Percentiles rank a stretch among this genome's conserved stretches.
Evolutionary conservation across 202 grass and related monocot species (phyloP).

Genomic region (Elaeis oleifera): DNA sequence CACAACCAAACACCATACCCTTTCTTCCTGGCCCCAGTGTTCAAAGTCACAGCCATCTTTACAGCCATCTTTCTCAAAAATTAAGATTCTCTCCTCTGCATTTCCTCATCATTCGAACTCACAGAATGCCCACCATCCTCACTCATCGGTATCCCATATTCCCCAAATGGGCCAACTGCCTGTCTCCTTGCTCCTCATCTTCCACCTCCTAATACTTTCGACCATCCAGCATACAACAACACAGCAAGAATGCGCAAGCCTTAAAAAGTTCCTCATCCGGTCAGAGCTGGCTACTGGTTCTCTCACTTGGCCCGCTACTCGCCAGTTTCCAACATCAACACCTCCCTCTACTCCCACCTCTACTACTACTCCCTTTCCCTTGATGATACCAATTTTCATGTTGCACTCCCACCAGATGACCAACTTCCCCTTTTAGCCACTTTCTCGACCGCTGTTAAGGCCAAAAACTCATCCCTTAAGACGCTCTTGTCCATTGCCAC

Average conservation of each 20-base stretch:
- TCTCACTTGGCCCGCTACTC: conserved; percentile 23
- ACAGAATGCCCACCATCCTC: too few relatives aligned
- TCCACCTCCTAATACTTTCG: conserved; percentile 1
- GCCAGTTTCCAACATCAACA: conserved; percentile 30
- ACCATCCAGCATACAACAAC: background rate
- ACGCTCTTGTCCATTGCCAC: conserved; percentile 54
- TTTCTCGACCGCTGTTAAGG: conserved; percentile 50
- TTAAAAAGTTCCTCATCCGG: background rate
- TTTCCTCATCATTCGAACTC: too few relatives aligned
- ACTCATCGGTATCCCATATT: too few relatives aligned
- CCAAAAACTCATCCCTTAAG: conserved; percentile 39
- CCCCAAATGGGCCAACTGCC: too few relatives aligned
- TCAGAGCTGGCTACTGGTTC: conserved; percentile 52
- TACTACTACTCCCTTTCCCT: conserved; percentile 41
- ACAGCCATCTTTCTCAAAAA: too few relatives aligned
- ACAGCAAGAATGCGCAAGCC: background rate
- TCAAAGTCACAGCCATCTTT: too few relatives aligned
- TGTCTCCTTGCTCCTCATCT: background rate
- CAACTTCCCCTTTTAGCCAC: conserved; percentile 25
- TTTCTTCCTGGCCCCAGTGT: too few relatives aligned
- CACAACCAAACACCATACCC: too few relatives aligned
- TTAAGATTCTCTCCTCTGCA: too few relatives aligned
- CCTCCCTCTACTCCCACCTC: conserved; percentile 59
- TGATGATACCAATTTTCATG: conserved; percentile 12
- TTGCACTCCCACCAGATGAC: conserved; percentile 14